These are phyloP conservation scores for Aquanectria penicillioides DNA, from an alignment of 2,329 filamentous ascomycete genomes.

Conservation along the genomic window DNA sequence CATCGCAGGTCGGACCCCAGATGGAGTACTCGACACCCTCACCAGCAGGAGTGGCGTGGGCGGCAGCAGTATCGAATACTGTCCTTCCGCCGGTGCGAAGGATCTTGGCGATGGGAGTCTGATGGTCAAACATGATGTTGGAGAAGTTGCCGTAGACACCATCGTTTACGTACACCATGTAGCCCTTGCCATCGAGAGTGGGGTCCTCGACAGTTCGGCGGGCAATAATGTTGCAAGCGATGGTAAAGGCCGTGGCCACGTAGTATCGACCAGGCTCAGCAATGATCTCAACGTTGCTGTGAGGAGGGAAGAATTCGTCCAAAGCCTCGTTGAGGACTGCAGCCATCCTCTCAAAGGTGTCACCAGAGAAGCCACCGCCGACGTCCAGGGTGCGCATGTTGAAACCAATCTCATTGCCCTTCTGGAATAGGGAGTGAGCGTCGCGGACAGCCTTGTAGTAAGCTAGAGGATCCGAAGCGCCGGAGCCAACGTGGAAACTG, in stretches of 20 bases:
- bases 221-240: conserved; percentile 95
- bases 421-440: conserved; percentile 88
- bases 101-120: conserved; percentile 87
- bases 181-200: conserved; percentile 72
- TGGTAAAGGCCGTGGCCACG: conserved; percentile 90
- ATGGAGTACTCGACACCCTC: conserved; percentile 86
- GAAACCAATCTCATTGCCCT: conserved; percentile 80
- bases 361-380: conserved; percentile 90
- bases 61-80: conserved; percentile 65
- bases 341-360: conserved; percentile 93
- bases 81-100: conserved; percentile 70
- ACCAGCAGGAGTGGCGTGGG: conserved; percentile 56
- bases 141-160: conserved; percentile 99
- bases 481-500: conserved; percentile 97
- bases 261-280: conserved; percentile 98
- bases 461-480: conserved; percentile 90
- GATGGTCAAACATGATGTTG: conserved; percentile 99
- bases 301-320: conserved; percentile 86
- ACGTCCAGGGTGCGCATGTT: conserved; percentile 89
- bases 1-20: conserved; percentile 98
- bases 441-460: conserved; percentile 93
- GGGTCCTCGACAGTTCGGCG: conserved; percentile 87
- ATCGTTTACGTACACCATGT: conserved; percentile 98
- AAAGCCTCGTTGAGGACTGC: conserved; percentile 80
- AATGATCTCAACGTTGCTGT: conserved; percentile 80